Evolutionary conservation across 1,284 basidiomycete species (phyloP).

Genomic region (Cryptococcus deneoformans): DNA sequence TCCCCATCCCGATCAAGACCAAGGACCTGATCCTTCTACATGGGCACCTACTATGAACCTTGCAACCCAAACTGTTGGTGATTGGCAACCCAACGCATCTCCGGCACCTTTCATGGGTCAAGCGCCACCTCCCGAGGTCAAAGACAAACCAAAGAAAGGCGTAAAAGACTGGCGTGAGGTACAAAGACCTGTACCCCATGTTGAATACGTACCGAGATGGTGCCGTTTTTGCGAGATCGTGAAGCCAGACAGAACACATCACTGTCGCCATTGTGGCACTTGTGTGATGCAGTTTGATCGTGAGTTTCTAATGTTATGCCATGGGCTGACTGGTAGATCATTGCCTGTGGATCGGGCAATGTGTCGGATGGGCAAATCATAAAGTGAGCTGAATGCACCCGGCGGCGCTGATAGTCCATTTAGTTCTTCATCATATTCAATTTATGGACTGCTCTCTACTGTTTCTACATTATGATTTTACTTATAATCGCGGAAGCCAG

Average conservation of each 20-base stretch:
- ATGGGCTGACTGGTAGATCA: constrained; percentile 27
- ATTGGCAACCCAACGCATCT: neutral
- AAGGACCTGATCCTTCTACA: constrained; percentile 23
- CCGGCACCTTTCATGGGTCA: neutral
- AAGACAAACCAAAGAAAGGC: constrained; percentile 5
- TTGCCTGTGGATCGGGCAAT: constrained; percentile 47
- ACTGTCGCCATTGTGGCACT: constrained; percentile 49
- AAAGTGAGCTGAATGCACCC: constrained; percentile 25
- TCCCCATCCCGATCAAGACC: neutral
- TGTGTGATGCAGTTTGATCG: constrained; percentile 46
- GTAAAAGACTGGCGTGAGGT: constrained; percentile 22
- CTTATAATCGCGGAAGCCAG: constrained; percentile 24
- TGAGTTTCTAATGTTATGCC: constrained; percentile 7
- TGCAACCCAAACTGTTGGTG: constrained; percentile 2
- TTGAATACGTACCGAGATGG: constrained; percentile 28
- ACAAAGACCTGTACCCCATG: constrained; percentile 27
- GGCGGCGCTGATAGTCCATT: neutral
- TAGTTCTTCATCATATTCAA: constrained; percentile 48
- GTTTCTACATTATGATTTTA: constrained; percentile 33
- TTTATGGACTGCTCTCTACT: constrained; percentile 42
- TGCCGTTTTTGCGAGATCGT: constrained; percentile 44
- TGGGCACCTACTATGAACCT: constrained; percentile 24
- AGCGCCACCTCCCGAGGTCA: neutral
- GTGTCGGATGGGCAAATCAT: constrained; percentile 49
- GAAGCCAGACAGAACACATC: constrained; percentile 48